Evolutionary conservation across 2,329 filamentous ascomycete genomes (phyloP), one percentile per base, ranked within the genome.

Genomic region (Xylaria multiplex): DNA sequence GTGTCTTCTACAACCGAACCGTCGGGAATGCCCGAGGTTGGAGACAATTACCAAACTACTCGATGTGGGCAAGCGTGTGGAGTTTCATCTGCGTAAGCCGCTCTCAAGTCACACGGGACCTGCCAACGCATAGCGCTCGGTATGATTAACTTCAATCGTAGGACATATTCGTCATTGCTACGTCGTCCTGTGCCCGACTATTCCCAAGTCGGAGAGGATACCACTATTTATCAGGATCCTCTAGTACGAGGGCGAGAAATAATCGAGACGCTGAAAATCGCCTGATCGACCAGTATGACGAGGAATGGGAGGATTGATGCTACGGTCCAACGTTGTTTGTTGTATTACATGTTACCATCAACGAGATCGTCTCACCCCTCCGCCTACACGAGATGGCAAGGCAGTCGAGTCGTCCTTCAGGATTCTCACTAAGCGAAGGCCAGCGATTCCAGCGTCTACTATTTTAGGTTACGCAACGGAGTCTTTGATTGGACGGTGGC

Each of bases 1-100:
- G 96, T 75, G 91, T 97, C 73, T 93, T 97, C 69, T 99, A 98
- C 83, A 95, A 97, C 79, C 89, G 96, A 66, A 96, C 93, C 37
- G 94, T 99, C 64, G 91, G 94, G 80, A 93, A 99, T 78, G 93
- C 97, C 73, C 87, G 96, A 68, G 96, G 96, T 54, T 98, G 95
- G 96, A 88, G 92, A 72, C 96, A 99, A 79, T 82, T 97, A 72
- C 96, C 96, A 59, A 98, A 99, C 81, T 97, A 96, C 81, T 89
- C 88, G 72, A 86, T 97, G 72, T 99, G 96, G 96, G 90, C 93
- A 35, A 91, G 93, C 61, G 92, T 97, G 68, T 90, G 92, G 81
- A 89, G 86, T 72, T 97, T 97, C 77, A 81, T 97, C 74, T 91
- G 86, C 84, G 95, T 96, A 86, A 83, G 86, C 82, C 45, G 45